Percentiles rank a stretch among this genome's conserved stretches.
These are phyloP conservation scores for Paralagenidium karlingii DNA, from an alignment of 352 stramenopile genomes.

Conservation along the genomic window DNA sequence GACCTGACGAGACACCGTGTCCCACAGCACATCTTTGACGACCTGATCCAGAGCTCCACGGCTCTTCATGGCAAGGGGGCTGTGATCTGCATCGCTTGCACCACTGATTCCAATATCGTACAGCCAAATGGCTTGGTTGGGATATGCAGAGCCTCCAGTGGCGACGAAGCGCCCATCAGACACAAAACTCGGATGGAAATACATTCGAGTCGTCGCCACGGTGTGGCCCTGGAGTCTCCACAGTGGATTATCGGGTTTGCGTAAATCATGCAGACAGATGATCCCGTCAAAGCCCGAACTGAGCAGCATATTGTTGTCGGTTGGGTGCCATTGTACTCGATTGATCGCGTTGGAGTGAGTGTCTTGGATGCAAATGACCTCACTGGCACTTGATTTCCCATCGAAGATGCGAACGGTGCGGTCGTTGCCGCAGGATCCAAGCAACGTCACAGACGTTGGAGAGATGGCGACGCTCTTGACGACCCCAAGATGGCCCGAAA, in stretches of 20 bases:
- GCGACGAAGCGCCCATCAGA: no score
- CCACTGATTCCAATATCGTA: no score
- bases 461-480: constrained; percentile 34
- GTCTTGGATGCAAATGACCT: constrained; percentile 8
- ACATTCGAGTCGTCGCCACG: no score
- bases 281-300: constrained; percentile 30
- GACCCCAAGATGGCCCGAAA: constrained; percentile 22
- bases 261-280: constrained; percentile 36
- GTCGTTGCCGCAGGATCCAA: constrained; percentile 38
- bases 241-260: constrained; percentile 13
- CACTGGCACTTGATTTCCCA: constrained; percentile 1
- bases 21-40: no score
- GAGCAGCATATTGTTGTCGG: constrained; percentile 22
- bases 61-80: no score
- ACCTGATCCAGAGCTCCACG: no score
- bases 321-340: constrained; percentile 38
- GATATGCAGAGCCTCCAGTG: no score
- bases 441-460: constrained; percentile 4
- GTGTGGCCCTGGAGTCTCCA: constrained; percentile 18
- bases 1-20: no score
- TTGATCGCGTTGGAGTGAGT: constrained; percentile 31
- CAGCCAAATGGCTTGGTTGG: no score
- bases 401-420: constrained; percentile 28
- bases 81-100: no score
- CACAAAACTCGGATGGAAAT: no score